A percentile compares a stretch with the other conserved stretches of the same genome.
These are phyloP conservation scores for Geotrichum bryndzae DNA, from an alignment of 1,139 yeast species.

Conservation along the genomic window DNA sequence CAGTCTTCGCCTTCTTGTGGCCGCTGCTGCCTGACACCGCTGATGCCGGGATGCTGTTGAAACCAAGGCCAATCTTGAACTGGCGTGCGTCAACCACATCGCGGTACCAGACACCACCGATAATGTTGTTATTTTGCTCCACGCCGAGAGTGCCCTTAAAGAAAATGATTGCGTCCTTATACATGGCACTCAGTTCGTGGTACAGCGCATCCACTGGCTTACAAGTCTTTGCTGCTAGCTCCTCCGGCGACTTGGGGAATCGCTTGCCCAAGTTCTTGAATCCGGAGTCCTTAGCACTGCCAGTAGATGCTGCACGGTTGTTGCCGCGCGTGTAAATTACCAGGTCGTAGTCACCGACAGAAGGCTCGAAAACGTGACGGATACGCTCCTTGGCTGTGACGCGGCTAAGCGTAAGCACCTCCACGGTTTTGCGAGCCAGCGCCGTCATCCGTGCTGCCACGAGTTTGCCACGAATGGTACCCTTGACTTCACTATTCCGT, in stretches of 20 bases:
- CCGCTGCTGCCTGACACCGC: constrained; percentile 30
- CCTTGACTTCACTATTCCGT: constrained; percentile 45
- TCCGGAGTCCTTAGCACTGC: constrained; percentile 49
- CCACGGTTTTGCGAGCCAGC: constrained; percentile 68
- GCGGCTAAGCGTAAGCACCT: constrained; percentile 44
- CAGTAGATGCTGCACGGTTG: constrained; percentile 26
- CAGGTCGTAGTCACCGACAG: constrained; percentile 77
- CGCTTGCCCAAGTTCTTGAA: constrained; percentile 54
- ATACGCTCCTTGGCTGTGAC: constrained; percentile 39
- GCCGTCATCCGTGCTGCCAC: constrained; percentile 86
- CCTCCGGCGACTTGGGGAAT: constrained; percentile 25
- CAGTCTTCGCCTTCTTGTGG: constrained; percentile 6
- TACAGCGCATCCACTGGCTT: constrained; percentile 27
- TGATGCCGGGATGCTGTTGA: constrained; percentile 61
- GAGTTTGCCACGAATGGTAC: constrained; percentile 45
- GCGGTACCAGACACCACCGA: constrained; percentile 80
- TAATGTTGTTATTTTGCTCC: constrained; percentile 40
- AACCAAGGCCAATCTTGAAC: constrained; percentile 76
- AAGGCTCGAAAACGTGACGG: constrained; percentile 66
- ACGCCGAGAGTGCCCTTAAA: constrained; percentile 37
- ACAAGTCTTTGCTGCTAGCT: constrained; percentile 17
- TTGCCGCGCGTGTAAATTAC: constrained; percentile 44
- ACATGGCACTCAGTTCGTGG: constrained; percentile 31
- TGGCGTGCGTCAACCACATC: constrained; percentile 46
- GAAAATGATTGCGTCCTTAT: constrained; percentile 48